Percentiles rank a stretch among this genome's conserved stretches.
These are phyloP conservation scores for Helicocarpus griseus DNA, from an alignment of 2,329 filamentous ascomycete genomes.

Conservation along the genomic window DNA sequence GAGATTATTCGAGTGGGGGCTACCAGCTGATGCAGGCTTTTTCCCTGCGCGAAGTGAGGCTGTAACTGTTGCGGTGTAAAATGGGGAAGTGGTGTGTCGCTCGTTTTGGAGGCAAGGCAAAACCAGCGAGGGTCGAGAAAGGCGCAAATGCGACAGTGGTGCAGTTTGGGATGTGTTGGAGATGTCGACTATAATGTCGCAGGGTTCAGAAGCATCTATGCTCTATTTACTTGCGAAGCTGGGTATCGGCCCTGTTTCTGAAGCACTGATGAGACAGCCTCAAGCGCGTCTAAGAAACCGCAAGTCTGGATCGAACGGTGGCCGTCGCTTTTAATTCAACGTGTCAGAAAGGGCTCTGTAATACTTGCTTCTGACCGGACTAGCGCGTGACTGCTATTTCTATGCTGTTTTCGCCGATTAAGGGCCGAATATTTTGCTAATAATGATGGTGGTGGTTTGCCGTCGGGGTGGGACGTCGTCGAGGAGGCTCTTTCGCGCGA, in stretches of 20 bases:
- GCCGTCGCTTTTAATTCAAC: neutral
- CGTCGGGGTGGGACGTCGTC: neutral
- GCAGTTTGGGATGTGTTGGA: slow-evolving; percentile 1
- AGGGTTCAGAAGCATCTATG: neutral
- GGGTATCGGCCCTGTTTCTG: neutral
- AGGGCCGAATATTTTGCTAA: neutral
- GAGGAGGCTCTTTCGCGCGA: neutral
- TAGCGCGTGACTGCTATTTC: neutral
- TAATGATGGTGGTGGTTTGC: neutral
- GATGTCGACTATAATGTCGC: neutral
- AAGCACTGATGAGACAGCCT: slow-evolving; percentile 3
- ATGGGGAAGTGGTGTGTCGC: neutral
- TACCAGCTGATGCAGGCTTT: neutral
- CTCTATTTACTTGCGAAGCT: neutral
- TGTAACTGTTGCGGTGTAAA: neutral
- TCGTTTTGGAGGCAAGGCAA: neutral
- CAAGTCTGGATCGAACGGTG: neutral
- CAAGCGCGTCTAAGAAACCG: neutral
- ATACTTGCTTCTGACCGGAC: neutral
- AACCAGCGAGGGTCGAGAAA: neutral
- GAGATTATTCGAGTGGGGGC: neutral
- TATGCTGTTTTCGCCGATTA: neutral
- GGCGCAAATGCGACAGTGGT: neutral
- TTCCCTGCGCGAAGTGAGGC: neutral
- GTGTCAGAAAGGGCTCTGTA: neutral